Percentiles rank a stretch among this genome's conserved stretches.
Conservation (phyloP, 164 flowering plant species). For the Taxillus chinensis region DNA sequence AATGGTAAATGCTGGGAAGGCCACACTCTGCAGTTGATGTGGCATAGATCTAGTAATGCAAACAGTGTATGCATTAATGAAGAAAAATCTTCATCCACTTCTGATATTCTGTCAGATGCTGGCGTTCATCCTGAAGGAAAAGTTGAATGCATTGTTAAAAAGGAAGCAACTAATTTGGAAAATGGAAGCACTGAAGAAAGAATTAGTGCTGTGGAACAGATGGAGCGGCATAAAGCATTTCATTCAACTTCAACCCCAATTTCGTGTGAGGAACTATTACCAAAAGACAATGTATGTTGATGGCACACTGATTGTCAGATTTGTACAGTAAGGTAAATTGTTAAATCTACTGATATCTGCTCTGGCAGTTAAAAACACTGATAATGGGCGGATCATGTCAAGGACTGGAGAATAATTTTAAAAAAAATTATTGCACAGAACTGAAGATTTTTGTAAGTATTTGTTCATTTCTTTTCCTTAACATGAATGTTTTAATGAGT, state of each 20-base stretch:
- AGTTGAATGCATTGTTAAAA: slow-evolving; percentile 11
- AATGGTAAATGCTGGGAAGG: slow-evolving; percentile 77
- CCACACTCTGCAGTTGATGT: slow-evolving; percentile 52
- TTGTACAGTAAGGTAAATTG: slow-evolving; percentile 45
- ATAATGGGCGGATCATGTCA: slow-evolving; percentile 2
- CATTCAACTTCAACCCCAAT: slow-evolving; percentile 11
- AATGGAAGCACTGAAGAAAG: slow-evolving; percentile 17
- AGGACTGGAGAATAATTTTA: not conserved
- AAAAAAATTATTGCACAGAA: not conserved
- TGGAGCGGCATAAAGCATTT: slow-evolving; percentile 17
- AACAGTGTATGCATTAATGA: slow-evolving; percentile 16
- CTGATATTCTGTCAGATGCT: slow-evolving; percentile 17
- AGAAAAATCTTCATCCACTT: slow-evolving; percentile 24
- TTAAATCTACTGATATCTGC: slow-evolving; percentile 4
- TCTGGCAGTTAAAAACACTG: not conserved
- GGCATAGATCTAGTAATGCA: slow-evolving; percentile 42
- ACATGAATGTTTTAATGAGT: no score
- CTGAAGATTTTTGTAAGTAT: not conserved
- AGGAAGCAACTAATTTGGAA: slow-evolving; percentile 21
- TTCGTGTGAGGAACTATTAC: slow-evolving; percentile 16
- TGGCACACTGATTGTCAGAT: slow-evolving; percentile 16
- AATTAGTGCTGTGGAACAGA: slow-evolving; percentile 8
- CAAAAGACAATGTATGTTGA: slow-evolving; percentile 19
- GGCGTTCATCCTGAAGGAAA: slow-evolving; percentile 20
- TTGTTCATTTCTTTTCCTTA: no score